A percentile compares a stretch with the other conserved stretches of the same genome.
These are phyloP conservation scores for Agrocybe pediades DNA, from an alignment of 768 basidiomycete genomes.

Conservation along the genomic window DNA sequence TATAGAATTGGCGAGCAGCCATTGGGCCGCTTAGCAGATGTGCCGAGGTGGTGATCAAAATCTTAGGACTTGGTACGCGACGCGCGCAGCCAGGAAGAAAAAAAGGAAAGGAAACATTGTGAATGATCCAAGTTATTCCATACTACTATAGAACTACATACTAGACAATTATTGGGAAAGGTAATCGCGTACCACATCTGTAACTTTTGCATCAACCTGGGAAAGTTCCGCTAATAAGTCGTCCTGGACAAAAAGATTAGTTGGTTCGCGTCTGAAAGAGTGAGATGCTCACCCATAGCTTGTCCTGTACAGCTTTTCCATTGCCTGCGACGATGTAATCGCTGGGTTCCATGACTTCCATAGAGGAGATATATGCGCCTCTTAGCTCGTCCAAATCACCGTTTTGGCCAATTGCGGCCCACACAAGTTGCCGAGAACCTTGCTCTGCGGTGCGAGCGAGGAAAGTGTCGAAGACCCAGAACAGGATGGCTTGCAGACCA, in stretches of 20 bases:
- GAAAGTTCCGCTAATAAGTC: neutral
- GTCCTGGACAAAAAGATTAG: neutral
- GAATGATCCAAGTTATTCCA: too few species aligned
- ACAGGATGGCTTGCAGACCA: slow-evolving; percentile 15
- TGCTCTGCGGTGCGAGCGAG: slow-evolving; percentile 38
- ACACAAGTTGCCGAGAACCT: slow-evolving; percentile 35
- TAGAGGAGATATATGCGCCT: slow-evolving; percentile 29
- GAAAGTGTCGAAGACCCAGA: slow-evolving; percentile 26
- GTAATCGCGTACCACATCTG: neutral
- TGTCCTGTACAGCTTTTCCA: slow-evolving; percentile 27
- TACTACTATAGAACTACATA: too few species aligned
- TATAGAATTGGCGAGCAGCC: too few species aligned
- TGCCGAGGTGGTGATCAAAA: too few species aligned
- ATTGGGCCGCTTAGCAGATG: too few species aligned
- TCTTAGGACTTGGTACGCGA: too few species aligned
- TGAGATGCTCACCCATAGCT: slow-evolving; percentile 33
- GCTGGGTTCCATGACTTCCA: slow-evolving; percentile 29
- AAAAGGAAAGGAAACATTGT: too few species aligned
- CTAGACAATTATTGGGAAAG: neutral
- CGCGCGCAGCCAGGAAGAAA: too few species aligned
- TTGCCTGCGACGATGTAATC: slow-evolving; percentile 34
- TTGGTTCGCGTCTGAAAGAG: too few species aligned
- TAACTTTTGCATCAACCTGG: neutral
- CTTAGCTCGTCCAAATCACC: slow-evolving; percentile 25
- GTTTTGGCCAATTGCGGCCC: slow-evolving; percentile 30